Evolutionary conservation across 2,329 filamentous ascomycete species (phyloP).

Genomic region (Thermothelomyces thermophilus): DNA sequence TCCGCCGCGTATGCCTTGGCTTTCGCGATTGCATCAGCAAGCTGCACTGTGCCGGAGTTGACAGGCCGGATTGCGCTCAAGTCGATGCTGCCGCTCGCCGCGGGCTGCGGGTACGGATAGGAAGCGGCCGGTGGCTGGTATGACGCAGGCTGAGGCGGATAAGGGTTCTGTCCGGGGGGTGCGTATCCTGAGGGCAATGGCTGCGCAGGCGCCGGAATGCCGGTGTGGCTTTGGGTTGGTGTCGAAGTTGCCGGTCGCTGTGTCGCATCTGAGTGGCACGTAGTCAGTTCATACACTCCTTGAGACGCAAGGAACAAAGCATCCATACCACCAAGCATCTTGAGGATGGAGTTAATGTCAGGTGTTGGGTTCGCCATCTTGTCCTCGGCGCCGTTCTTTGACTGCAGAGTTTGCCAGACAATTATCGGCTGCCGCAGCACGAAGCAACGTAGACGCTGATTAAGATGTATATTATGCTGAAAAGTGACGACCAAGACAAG

Average conservation of each 20-base stretch:
- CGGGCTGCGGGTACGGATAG: conserved; percentile 52
- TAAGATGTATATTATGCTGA: too few species aligned
- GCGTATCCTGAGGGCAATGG: conserved; percentile 12
- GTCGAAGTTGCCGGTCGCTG: conserved; percentile 25
- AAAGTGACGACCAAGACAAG: too few species aligned
- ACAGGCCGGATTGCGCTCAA: conserved; percentile 73
- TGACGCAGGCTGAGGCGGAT: conserved; percentile 17
- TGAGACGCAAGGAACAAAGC: background rate
- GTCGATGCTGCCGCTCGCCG: conserved; percentile 69
- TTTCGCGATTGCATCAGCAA: conserved; percentile 78
- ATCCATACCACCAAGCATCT: conserved; percentile 19
- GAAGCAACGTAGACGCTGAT: too few species aligned
- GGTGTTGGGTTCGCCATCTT: conserved; percentile 23
- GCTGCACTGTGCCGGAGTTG: conserved; percentile 73
- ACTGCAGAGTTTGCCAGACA: background rate
- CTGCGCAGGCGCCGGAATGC: conserved; percentile 14
- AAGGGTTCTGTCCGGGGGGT: conserved; percentile 21
- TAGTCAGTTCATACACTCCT: background rate
- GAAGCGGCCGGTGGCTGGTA: conserved; percentile 17
- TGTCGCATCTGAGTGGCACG: conserved; percentile 14
- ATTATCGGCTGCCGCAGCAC: background rate
- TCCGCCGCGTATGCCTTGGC: conserved; percentile 76
- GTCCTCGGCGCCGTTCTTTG: too few species aligned
- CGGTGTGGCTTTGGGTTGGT: conserved; percentile 21
- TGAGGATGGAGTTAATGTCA: conserved; percentile 24